A percentile compares a stretch with the other conserved stretches of the same genome.
Conservation (phyloP, 768 basidiomycete genomes). For the Suillus fuscotomentosus region DNA sequence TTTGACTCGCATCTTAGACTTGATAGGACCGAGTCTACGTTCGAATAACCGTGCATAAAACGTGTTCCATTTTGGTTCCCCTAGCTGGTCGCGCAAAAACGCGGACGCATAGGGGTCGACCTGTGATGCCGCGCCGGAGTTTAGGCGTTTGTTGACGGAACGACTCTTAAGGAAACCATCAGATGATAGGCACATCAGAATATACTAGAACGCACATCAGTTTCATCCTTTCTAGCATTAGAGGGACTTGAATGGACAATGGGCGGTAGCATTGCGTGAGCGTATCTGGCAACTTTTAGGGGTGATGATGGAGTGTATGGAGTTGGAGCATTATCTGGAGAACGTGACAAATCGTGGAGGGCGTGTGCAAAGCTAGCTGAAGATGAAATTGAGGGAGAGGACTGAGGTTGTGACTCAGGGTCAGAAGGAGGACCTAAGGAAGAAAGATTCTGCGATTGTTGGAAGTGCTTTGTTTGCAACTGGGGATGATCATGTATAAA, state of each 20-base stretch:
- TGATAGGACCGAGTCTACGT: constrained; percentile 40
- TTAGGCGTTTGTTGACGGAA: constrained; percentile 23
- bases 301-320: constrained; percentile 21
- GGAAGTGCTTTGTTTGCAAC: constrained; percentile 28
- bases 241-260: constrained; percentile 34
- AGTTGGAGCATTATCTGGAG: constrained; percentile 14
- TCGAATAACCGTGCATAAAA: constrained; percentile 48
- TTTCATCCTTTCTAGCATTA: constrained; percentile 22
- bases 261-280: constrained; percentile 32
- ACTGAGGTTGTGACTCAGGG: constrained; percentile 27
- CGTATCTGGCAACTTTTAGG: constrained; percentile 20
- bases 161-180: constrained; percentile 24
- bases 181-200: constrained; percentile 9
- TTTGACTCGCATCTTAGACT: constrained; percentile 34
- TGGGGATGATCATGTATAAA: constrained; percentile 23
- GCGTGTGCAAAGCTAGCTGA: constrained; percentile 22
- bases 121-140: constrained; percentile 21
- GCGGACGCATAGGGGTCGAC: constrained; percentile 44
- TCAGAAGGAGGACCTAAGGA: constrained; percentile 18
- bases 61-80: constrained; percentile 42
- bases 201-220: constrained; percentile 17
- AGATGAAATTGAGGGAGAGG: constrained; percentile 23
- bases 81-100: constrained; percentile 45
- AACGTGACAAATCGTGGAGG: constrained; percentile 23
- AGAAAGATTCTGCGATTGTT: constrained; percentile 22